Base-by-base conservation (phyloP, 306 rosid species). In the Mimosa pudica region DNA sequence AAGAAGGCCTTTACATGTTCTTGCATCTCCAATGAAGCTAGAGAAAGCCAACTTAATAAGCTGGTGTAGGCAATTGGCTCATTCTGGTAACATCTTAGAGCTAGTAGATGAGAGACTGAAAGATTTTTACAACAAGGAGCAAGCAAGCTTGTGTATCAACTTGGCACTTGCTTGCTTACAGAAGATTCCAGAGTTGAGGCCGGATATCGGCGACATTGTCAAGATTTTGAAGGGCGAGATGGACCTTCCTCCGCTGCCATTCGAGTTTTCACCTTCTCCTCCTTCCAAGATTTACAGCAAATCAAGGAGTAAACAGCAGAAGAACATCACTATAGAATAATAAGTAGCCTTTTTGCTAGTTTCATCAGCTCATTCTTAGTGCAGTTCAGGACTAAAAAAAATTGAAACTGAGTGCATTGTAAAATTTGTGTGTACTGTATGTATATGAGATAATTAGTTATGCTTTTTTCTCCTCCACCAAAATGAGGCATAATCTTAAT, bases 21-120 rank as follows among this genome's bases (percentile, higher is more conserved):
- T 95, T 77, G 98, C 98, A 55, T 95, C 98, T 2, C 98, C 98
- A 2, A 95, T 95, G 98, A 95, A 92, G 90, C 91, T 95, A 6
- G 98, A 95, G 89, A 91, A 95, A 85, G 98, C 98, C 17, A 95
- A 95, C 75, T 86, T 95, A 47, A 89, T 92, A 82, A 92, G 98
- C 87, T 95, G 98, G 98, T 92, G 94, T 81, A 82, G 98, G 67
- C 95, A 91, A 30, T 85, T 95, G 55, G 98, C 97, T 81, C 98
- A 91, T 46, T 79, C 84, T 36, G 97, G 97, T 49, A 89, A 95
- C 84, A 79, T 95, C 63, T 86, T 95, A 71, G 98, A 95, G 63
- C 93, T 92, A 8, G 96, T 95, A 18, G 98, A 95, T 81, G 97
- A 90, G 81, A 91, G 84, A 82, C 75, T 95, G 86, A 90, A 88